A percentile compares a stretch with the other conserved stretches of the same genome.
These are phyloP conservation scores for Ramaria rubella DNA, from an alignment of 768 basidiomycete genomes.

Conservation along the genomic window DNA sequence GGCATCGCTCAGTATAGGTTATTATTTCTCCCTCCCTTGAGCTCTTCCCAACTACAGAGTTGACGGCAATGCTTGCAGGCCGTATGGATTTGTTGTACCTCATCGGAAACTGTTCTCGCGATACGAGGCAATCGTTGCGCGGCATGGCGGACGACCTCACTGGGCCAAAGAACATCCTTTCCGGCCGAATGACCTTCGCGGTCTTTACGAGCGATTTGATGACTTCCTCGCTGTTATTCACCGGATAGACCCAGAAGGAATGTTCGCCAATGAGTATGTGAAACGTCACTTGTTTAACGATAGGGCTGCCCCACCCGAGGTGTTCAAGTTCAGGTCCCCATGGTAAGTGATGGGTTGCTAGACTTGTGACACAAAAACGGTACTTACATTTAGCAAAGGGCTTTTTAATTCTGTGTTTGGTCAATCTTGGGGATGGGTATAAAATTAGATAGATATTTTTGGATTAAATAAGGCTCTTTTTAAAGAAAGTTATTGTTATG, in stretches of 20 bases:
- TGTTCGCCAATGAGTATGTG: constrained; percentile 8
- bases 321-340: not conserved
- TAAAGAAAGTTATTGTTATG: too few species aligned
- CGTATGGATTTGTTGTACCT: constrained; percentile 77
- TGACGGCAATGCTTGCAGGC: constrained; percentile 39
- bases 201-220: constrained; percentile 75
- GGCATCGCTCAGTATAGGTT: constrained; percentile 98
- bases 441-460: too few species aligned
- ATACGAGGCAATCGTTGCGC: constrained; percentile 66
- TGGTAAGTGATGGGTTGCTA: not conserved
- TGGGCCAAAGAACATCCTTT: constrained; percentile 92
- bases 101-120: constrained; percentile 71
- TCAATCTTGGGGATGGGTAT: too few species aligned
- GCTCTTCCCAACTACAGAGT: constrained; percentile 5
- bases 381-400: too few species aligned
- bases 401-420: too few species aligned
- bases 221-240: constrained; percentile 65
- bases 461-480: too few species aligned
- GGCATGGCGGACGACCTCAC: constrained; percentile 79
- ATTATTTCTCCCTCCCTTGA: constrained; percentile 24
- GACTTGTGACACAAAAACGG: too few species aligned
- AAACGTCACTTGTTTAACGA: not conserved
- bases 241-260: constrained; percentile 48
- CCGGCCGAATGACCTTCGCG: constrained; percentile 52
- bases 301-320: not conserved